Conservation (phyloP, 768 basidiomycete species). For the Naganishia onofrii region DNA sequence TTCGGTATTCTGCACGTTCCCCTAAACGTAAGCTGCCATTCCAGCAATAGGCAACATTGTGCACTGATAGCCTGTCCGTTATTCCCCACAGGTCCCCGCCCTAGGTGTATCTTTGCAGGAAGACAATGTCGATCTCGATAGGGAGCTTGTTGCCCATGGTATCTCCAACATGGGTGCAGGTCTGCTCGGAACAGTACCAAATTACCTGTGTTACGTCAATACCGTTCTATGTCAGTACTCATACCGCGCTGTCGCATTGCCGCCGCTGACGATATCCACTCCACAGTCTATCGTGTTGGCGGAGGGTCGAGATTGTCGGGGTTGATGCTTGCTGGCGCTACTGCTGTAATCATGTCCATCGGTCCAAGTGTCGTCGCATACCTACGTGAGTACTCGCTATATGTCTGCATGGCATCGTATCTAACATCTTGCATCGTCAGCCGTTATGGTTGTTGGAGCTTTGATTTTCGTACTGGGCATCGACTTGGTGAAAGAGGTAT, state of each 20-base stretch:
- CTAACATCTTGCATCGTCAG: constrained; percentile 53
- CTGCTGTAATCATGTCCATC: constrained; percentile 67
- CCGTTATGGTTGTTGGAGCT: constrained; percentile 84
- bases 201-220: constrained; percentile 66
- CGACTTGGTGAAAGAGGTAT: constrained; percentile 78
- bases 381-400: constrained; percentile 64
- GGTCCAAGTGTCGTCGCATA: constrained; percentile 88
- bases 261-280: background rate
- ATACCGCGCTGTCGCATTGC: background rate
- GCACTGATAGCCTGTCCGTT: no score
- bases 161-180: constrained; percentile 85
- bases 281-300: constrained; percentile 86
- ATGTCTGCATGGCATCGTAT: background rate
- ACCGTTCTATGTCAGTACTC: constrained; percentile 51
- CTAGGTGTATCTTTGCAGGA: constrained; percentile 85
- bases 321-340: constrained; percentile 76
- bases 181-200: constrained; percentile 72
- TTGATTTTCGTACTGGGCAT: constrained; percentile 92
- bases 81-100: constrained; percentile 76
- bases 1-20: constrained; percentile 50
- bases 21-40: constrained; percentile 46
- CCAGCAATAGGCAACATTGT: background rate
- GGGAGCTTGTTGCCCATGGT: constrained; percentile 88
- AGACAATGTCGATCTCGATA: constrained; percentile 81
- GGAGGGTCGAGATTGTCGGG: constrained; percentile 80